phyloP scores from a whole-genome alignment of 257 asterid genomes.

The Fraxinus anomala region DNA sequence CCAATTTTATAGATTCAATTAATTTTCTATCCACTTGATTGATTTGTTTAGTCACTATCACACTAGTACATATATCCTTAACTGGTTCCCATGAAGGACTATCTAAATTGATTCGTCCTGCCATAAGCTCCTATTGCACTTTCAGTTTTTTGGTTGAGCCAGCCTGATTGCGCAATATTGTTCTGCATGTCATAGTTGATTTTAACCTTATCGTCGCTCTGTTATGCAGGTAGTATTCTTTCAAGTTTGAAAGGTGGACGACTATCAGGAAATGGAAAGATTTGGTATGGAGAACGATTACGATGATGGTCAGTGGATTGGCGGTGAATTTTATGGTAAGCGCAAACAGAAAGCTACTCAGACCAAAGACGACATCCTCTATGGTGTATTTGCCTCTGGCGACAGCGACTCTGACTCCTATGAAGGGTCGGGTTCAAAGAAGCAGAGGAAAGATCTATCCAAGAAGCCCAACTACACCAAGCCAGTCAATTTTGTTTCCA shows the following conservation, averaged over 20 bases:
- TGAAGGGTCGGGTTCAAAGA: conserved; percentile 65
- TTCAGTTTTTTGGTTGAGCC: no score
- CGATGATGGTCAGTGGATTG: conserved; percentile 75
- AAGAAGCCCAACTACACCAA: conserved; percentile 62
- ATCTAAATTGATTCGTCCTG: no score
- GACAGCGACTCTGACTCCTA: conserved; percentile 70
- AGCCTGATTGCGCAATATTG: background rate
- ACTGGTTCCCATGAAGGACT: no score
- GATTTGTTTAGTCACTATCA: no score
- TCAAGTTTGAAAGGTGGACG: conserved; percentile 53
- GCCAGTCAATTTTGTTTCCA: conserved; percentile 75
- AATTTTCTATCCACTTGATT: no score
- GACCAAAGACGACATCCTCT: conserved; percentile 71
- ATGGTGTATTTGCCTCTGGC: conserved; percentile 75
- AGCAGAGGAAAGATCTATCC: conserved; percentile 55
- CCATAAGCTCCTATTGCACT: no score
- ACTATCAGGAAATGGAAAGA: conserved; percentile 75
- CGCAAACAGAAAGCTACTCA: conserved; percentile 57
- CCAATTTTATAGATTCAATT: no score
- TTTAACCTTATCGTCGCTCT: background rate
- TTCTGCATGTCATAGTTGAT: background rate
- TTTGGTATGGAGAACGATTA: conserved; percentile 81
- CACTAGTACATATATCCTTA: no score
- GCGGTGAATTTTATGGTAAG: conserved; percentile 63
- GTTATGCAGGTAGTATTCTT: background rate